A percentile compares a stretch with the other conserved stretches of the same genome.
Conservation (phyloP, 768 basidiomycete genomes). For the Pulveroboletus sp. region DNA sequence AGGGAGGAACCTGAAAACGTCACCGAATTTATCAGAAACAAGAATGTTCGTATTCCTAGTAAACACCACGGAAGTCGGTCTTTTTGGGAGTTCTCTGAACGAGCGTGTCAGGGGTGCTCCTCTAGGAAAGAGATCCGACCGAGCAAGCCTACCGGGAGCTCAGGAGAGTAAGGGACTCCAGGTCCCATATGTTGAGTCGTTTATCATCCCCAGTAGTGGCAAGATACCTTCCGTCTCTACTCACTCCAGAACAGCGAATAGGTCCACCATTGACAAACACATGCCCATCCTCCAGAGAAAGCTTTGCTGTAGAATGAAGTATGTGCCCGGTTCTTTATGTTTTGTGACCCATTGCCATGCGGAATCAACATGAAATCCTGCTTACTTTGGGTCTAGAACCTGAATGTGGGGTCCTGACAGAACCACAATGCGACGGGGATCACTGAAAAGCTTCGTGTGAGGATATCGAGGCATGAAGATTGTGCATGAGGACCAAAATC, state of each 20-base stretch:
- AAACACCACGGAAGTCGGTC: constrained; percentile 68
- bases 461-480: constrained; percentile 45
- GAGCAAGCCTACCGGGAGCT: constrained; percentile 54
- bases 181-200: constrained; percentile 67
- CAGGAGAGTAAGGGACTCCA: constrained; percentile 52
- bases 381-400: constrained; percentile 54
- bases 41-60: constrained; percentile 65
- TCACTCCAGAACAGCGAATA: constrained; percentile 57
- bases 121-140: not conserved
- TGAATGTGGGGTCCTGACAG: constrained; percentile 65
- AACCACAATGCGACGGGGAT: constrained; percentile 35
- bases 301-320: constrained; percentile 41
- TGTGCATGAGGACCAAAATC: too few species aligned
- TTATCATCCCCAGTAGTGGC: constrained; percentile 81
- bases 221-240: constrained; percentile 43
- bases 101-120: not conserved
- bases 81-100: constrained; percentile 77
- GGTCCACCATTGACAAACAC: constrained; percentile 48
- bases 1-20: constrained; percentile 68
- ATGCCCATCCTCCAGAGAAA: constrained; percentile 30
- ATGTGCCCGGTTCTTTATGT: constrained; percentile 51
- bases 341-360: constrained; percentile 3
- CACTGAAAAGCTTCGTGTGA: constrained; percentile 45
- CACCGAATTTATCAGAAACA: constrained; percentile 93
- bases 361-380: constrained; percentile 1